Base-by-base conservation (phyloP, 805 yeast species). In the Hanseniaspora clermontiae region DNA sequence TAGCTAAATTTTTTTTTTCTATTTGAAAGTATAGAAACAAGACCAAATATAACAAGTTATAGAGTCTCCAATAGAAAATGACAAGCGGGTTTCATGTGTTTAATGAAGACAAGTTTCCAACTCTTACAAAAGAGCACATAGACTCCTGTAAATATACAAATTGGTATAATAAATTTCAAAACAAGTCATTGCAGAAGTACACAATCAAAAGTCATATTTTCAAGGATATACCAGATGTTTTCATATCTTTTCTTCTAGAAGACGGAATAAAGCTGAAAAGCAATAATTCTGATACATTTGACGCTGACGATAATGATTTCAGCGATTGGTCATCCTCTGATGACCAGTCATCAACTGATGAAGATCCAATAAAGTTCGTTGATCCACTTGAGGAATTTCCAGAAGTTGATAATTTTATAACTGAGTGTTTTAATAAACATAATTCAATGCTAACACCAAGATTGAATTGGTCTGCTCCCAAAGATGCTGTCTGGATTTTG, bases 381-480 rank as follows among this genome's bases (percentile, higher is more conserved):
- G 76, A 77, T 59, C 84, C 85, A 0, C 68, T 77, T 0, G 61
- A 59, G 2, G 70, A 70, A 29, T 88, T 89, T 61, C 72, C 73
- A 10, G 82, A 78, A 0, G 71, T 89, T 20, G 95, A 90, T 64
- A 62, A 70, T 0, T 62, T 72, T 45, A 73, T 91, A 17, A 70
- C 70, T 38, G 58, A 62, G 0, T 64, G 74, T 0, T 77, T 93
- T 14, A 59, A 61, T 2, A 72, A 74, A 45, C 71, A 24, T 24
- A 24, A 77, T 0, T 70, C 79, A 8, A 47, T 38, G 37, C n/a
- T 56, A 2, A 76, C 87, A 1, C 97, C 97, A 1, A 93, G 93
- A 65, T 72, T 91, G 62, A 93, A 93, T 72, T 93, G 98, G 98
- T 88, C 97, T 0, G 85, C 96, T 1, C 98, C 99, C 1, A 83